Evolutionary conservation across 805 yeast species (phyloP).

Genomic region (Kazachstania bromeliacearum): DNA sequence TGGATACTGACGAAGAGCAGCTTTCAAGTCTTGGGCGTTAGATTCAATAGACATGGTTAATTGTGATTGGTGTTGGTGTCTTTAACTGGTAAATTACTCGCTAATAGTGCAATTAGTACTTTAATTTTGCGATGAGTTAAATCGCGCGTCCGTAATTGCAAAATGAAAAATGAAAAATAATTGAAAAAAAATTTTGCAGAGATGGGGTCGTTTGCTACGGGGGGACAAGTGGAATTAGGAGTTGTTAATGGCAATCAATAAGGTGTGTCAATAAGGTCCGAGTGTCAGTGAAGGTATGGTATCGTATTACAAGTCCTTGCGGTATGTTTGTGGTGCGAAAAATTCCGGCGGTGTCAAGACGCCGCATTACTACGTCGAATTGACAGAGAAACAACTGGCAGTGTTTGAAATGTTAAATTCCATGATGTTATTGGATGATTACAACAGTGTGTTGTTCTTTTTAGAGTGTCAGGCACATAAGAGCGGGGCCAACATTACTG

Average conservation of each 20-base stretch:
- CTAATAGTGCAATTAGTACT: too few species aligned
- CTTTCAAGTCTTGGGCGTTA: constrained; percentile 39
- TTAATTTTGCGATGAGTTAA: constrained; percentile 2
- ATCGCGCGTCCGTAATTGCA: too few species aligned
- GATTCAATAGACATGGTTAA: constrained; percentile 23
- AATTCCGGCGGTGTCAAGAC: neutral
- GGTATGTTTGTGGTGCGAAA: constrained; percentile 2
- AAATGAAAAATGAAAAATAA: neutral
- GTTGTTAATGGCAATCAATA: neutral
- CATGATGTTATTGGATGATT: constrained; percentile 25
- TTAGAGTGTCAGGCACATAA: constrained; percentile 22
- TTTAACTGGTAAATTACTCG: neutral
- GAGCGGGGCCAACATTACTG: constrained; percentile 5
- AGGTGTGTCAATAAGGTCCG: neutral
- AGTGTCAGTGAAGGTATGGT: neutral
- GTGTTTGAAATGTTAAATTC: constrained; percentile 25
- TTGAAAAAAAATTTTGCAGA: neutral
- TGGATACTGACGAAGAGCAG: constrained; percentile 67
- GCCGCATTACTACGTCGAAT: constrained; percentile 22
- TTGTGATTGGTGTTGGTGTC: neutral
- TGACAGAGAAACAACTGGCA: constrained; percentile 13
- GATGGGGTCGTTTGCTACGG: neutral
- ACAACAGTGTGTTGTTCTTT: constrained; percentile 30
- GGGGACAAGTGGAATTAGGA: too few species aligned
- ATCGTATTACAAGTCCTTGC: constrained; percentile 1